Evolutionary conservation across 2,329 filamentous ascomycete species (phyloP).

Genomic region (Ceratocystis colombiana): DNA sequence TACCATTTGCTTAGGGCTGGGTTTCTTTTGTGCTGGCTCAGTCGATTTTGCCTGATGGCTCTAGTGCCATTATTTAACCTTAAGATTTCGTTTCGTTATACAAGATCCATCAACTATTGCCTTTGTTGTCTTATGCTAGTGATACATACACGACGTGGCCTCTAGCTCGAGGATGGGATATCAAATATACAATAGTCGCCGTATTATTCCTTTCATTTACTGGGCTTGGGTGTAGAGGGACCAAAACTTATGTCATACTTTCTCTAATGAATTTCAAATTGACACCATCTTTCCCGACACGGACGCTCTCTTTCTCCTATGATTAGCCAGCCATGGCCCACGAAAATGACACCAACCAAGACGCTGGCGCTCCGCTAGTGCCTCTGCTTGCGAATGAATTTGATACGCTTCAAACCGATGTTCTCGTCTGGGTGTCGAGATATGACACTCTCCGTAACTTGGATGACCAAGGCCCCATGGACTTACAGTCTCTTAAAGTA

Average conservation of each 20-base stretch:
- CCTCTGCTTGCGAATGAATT: neutral
- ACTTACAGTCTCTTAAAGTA: neutral
- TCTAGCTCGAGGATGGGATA: neutral
- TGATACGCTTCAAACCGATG: neutral
- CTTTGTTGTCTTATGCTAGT: neutral
- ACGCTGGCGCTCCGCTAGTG: neutral
- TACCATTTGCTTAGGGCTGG: neutral
- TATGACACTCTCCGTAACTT: neutral
- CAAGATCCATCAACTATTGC: neutral
- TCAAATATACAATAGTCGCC: no score
- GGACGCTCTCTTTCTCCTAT: no score
- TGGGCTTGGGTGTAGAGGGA: no score
- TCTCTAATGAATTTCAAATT: no score
- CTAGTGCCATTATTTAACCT: neutral
- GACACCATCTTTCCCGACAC: no score
- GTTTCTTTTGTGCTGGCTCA: neutral
- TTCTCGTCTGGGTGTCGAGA: neutral
- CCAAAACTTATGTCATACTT: no score
- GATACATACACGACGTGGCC: neutral
- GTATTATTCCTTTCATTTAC: no score
- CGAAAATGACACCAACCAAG: neutral
- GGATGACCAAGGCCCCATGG: neutral
- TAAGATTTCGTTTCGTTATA: neutral
- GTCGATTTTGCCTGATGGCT: neutral
- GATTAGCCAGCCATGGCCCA: neutral